Percentiles rank a stretch among this genome's conserved stretches.
These are phyloP conservation scores for Desmodesmus armatus DNA, from an alignment of 139 green algal genomes.

Conservation along the genomic window DNA sequence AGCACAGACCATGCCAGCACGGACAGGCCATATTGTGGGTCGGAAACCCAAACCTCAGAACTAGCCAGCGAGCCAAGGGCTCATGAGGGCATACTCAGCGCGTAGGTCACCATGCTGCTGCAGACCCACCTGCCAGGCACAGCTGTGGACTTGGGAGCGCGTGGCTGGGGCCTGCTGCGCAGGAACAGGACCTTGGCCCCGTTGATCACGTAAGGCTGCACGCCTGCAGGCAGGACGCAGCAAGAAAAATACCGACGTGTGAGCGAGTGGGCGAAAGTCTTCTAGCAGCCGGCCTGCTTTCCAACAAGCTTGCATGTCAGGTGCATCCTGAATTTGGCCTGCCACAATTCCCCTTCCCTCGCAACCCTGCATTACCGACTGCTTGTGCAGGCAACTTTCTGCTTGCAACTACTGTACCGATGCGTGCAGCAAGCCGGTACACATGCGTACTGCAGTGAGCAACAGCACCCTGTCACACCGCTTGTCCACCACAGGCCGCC, in stretches of 20 bases:
- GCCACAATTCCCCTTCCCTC: background rate
- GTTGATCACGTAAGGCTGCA: constrained; percentile 92
- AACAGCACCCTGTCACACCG: background rate
- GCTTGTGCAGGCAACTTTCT: background rate
- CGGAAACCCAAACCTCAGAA: background rate
- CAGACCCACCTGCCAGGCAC: constrained; percentile 4
- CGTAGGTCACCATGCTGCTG: background rate
- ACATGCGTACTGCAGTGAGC: background rate
- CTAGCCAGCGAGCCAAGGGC: background rate
- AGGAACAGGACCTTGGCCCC: constrained; percentile 84
- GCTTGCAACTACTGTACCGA: too few species aligned
- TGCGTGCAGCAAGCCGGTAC: too few species aligned
- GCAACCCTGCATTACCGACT: background rate
- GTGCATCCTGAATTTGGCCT: background rate
- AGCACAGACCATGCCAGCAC: background rate
- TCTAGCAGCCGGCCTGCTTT: background rate
- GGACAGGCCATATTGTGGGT: background rate
- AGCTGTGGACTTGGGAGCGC: background rate
- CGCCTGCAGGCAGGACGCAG: constrained; percentile 38
- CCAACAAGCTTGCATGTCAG: background rate
- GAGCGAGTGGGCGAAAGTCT: background rate
- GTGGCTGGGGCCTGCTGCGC: constrained; percentile 72
- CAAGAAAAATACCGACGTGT: background rate
- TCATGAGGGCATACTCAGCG: background rate
- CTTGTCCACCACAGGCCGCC: background rate